Evolutionary conservation across 1,139 yeast species (phyloP), one percentile per base, ranked within the genome.

Genomic region (Debaryomyces udenii): DNA sequence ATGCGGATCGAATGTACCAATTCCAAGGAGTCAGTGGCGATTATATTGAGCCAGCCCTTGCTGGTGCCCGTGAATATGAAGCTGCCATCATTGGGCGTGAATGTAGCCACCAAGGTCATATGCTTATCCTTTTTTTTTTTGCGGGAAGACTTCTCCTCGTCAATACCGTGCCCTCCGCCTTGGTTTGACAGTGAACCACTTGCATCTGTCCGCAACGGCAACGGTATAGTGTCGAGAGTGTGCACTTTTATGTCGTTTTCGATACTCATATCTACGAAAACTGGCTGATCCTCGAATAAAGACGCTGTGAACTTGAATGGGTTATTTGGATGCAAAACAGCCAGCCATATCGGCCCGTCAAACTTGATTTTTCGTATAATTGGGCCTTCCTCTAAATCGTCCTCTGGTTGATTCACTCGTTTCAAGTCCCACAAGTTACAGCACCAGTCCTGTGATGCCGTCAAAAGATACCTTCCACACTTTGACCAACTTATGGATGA

Each of bases 381-480:
- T 14, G 70, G 58, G 39, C 52, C 44, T 1, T 47, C 43, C 6
- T 65, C 59, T 9, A 76, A 70, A 6, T 43, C 45, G n/a, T 51
- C 49, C n/a, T 41, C 31, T 27, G 36, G 43, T 9, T 31, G 36
- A 43, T 67, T 67, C 36, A 60, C 65, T 37, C 63, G 56, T 27
- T 63, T 52, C 48, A 91, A 64, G 62, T 89, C 96, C 97, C 97
- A 90, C 31, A 90, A 59, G 41, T 86, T 80, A 38, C 86, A 78
- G 42, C 74, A 75, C 95, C 96, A 90, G 58, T 93, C 98, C 51
- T 91, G 80, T 0, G 94, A 80, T n/a, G 91, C 72, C 2, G 88
- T 76, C 7, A 91, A 66, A 5, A 91, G 55, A 50, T 78, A 88
- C 22, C 88, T 63, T 0, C 96, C 96, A 56, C 85, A 78, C 0